Evolutionary conservation across 2,329 filamentous ascomycete genomes (phyloP), one percentile per base, ranked within the genome.

Genomic region (Ophiosphaerella korrae): DNA sequence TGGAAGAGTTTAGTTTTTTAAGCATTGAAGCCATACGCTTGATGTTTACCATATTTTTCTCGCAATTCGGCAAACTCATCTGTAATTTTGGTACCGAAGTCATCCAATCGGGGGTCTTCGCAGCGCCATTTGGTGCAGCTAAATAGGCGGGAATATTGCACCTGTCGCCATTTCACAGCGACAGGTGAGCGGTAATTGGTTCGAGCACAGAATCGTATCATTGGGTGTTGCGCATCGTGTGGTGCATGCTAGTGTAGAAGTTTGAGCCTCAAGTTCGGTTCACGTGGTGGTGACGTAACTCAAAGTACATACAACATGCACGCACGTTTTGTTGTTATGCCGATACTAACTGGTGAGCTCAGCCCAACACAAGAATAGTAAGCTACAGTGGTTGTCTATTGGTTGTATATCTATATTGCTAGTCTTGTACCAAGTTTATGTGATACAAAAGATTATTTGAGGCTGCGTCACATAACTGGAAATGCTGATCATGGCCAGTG

Each of bases 11-110:
- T 29, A 72, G 49, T 36, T 14, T 7, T 14, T 7, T 12, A 3
- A 21, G 5, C 4, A 13, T 8, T 21, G 1, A 12, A 13, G 7
- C 2, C 40, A 5, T 14, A 6, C 0, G 23, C 21, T 11, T 1
- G 8, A 8, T 9, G 50, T 63, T 21, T 67, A 83, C 83, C 73
- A 68, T 89, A 89, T 49, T 78, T 73, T 12, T 82, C 76, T 41
- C 81, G 77, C 42, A 88, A 75, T 6, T 76, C 74, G 5, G 85
- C 84, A 69, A 83, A 88, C 60, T 88, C 82, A 68, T 88, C 83
- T 57, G 80, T 74, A 57, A 87, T 84, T 40, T 69, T 64, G 42
- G 76, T 77, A 21, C 81, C 84, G 36, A 83, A 64, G 42, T 80
- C 74, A 47, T 77, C 75, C 32, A 84, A 67, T 43, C 79, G 80